Conservation (phyloP, 2,329 filamentous ascomycete genomes). For the Periglandula ipomoeae region DNA sequence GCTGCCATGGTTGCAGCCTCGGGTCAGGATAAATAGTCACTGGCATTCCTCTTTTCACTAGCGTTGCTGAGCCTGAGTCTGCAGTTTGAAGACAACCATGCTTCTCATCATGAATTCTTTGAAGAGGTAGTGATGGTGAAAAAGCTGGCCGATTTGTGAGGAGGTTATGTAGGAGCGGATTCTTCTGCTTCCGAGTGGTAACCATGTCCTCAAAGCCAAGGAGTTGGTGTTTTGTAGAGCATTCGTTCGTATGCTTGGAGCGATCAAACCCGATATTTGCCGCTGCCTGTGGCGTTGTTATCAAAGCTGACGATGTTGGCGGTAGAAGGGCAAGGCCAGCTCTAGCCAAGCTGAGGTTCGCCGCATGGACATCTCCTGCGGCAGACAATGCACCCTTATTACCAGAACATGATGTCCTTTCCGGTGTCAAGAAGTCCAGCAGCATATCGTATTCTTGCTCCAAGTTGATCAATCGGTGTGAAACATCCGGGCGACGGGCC, state of each 20-base stretch:
- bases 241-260: neutral
- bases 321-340: slow-evolving; percentile 68
- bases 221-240: slow-evolving; percentile 41
- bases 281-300: slow-evolving; percentile 79
- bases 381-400: neutral
- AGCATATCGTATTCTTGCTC: slow-evolving; percentile 78
- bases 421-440: slow-evolving; percentile 45
- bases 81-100: slow-evolving; percentile 22
- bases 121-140: slow-evolving; percentile 79
- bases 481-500: slow-evolving; percentile 26
- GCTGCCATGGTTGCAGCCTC: slow-evolving; percentile 58
- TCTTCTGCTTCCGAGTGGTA: slow-evolving; percentile 49
- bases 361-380: slow-evolving; percentile 38
- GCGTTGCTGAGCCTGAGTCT: slow-evolving; percentile 51
- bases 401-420: slow-evolving; percentile 9
- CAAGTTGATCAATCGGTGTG: slow-evolving; percentile 69
- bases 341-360: slow-evolving; percentile 67
- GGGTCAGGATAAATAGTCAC: slow-evolving; percentile 75
- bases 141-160: slow-evolving; percentile 90
- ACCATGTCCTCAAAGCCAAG: slow-evolving; percentile 39
- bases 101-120: slow-evolving; percentile 41
- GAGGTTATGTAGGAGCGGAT: slow-evolving; percentile 90
- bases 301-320: slow-evolving; percentile 73
- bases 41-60: slow-evolving; percentile 86
- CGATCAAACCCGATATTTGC: slow-evolving; percentile 33